Evolutionary conservation across 257 asterid genomes (phyloP).

Genomic region (Solanum stenotomum): DNA sequence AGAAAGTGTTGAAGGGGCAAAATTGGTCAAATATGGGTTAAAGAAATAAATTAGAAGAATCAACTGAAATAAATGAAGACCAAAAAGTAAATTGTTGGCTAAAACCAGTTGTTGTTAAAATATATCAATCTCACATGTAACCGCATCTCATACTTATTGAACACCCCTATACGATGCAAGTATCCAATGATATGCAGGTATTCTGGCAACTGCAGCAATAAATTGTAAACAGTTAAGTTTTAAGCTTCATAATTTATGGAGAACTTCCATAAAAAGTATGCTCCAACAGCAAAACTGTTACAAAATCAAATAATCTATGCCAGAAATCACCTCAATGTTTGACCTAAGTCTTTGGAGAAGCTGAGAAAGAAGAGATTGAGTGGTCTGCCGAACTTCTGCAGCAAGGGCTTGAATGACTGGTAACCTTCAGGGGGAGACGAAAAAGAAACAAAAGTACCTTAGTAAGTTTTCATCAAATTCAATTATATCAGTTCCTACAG

Average conservation of each 20-base stretch:
- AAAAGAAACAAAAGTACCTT: too few relatives aligned
- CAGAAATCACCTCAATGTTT: constrained; percentile 65
- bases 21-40: neutral
- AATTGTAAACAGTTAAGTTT: neutral
- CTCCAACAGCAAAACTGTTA: neutral
- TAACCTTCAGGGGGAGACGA: constrained; percentile 38
- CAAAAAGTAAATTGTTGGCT: neutral
- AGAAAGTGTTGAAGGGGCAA: constrained; percentile 43
- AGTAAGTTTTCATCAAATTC: too few relatives aligned
- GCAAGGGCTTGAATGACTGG: constrained; percentile 95
- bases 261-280: neutral
- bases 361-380: constrained; percentile 92
- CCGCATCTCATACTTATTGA: constrained; percentile 91
- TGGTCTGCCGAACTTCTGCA: constrained; percentile 76
- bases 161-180: constrained; percentile 87
- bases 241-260: neutral
- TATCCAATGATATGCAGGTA: constrained; percentile 93
- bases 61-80: neutral
- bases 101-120: neutral
- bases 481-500: too few relatives aligned
- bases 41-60: neutral
- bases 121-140: constrained; percentile 49
- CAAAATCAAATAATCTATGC: neutral
- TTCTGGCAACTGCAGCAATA: constrained; percentile 72
- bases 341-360: constrained; percentile 93